Evolutionary conservation across 371 early-diverging fungal species (phyloP), one percentile per base, ranked within the genome.

Genomic region (Gilbertella persicaria): DNA sequence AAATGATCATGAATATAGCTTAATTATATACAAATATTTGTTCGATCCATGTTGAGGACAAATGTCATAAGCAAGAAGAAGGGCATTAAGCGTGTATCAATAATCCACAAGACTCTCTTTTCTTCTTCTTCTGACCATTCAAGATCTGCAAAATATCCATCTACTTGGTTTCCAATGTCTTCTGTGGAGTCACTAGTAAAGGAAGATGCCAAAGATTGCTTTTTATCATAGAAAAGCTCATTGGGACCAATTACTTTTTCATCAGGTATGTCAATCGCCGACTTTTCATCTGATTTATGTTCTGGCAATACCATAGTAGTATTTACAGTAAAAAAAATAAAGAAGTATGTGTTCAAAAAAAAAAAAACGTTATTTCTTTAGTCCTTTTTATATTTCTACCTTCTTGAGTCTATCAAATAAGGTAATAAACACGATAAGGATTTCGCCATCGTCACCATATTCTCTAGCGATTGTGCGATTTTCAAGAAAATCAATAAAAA

Each of bases 91-190:
- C 64, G 49, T 6, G 53, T 20, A 36, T 71, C 71, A 33, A 71
- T 60, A 21, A 50, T 66, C 14, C 48, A 21, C 12, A 53, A 24
- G 14, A 71, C 59, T 7, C 19, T 35, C 0, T 33, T 23, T 37
- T 71, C 71, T 56, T 71, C 71, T 20, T 66, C 71, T 2, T 23
- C 39, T 8, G 71, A 61, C 71, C 71, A 71, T 48, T 64, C 39
- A 9, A 71, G 43, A 16, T 59, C 53, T n/a, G 45, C 28, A 5
- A 55, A 50, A 9, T 19, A 39, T 39, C 39, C 39, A 16, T 33
- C 6, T 2, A 9, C 33, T 33, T 28, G 28, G 9, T 28, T 28
- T 28, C 5, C 28, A 5, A 28, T 5, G 9, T 33, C 33, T 12
- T 33, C 33, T 3, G 33, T 33, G 13, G 33, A 33, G 13, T 33